These are phyloP conservation scores for Luffa aegyptiaca DNA, from an alignment of 306 rosid genomes.

Conservation along the genomic window DNA sequence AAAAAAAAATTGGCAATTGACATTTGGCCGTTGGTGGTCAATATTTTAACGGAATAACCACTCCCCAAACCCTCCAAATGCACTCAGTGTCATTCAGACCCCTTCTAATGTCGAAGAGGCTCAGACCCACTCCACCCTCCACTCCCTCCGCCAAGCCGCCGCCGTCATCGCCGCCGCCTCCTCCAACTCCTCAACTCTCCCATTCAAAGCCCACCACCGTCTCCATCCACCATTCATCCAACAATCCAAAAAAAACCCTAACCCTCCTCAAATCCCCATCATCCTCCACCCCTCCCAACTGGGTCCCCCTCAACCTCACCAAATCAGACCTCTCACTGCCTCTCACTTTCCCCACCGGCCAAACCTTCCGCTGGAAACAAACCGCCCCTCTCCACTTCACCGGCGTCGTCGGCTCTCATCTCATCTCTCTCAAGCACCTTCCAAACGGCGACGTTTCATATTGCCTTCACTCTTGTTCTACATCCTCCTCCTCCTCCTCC, in stretches of 20 bases:
- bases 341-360: constrained; percentile 96
- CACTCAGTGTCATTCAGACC: background rate
- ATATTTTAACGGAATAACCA: background rate
- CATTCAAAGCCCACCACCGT: constrained; percentile 9
- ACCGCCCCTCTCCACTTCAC: constrained; percentile 66
- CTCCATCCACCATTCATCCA: constrained; percentile 13
- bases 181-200: constrained; percentile 38
- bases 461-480: constrained; percentile 37
- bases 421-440: constrained; percentile 60
- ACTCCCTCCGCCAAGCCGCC: constrained; percentile 17
- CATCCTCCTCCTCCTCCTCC: constrained; percentile 19
- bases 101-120: constrained; percentile 32
- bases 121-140: constrained; percentile 15
- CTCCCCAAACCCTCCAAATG: background rate
- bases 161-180: constrained; percentile 18
- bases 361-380: constrained; percentile 82
- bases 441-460: constrained; percentile 57
- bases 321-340: constrained; percentile 62
- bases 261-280: constrained; percentile 12
- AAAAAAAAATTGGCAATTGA: too few species aligned
- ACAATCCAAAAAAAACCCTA: constrained; percentile 15
- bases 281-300: constrained; percentile 5
- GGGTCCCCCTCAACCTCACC: constrained; percentile 52
- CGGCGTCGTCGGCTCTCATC: constrained; percentile 67
- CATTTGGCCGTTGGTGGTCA: background rate